Conservation (phyloP, 1,284 basidiomycete species). For the Austroboletus niveus region DNA sequence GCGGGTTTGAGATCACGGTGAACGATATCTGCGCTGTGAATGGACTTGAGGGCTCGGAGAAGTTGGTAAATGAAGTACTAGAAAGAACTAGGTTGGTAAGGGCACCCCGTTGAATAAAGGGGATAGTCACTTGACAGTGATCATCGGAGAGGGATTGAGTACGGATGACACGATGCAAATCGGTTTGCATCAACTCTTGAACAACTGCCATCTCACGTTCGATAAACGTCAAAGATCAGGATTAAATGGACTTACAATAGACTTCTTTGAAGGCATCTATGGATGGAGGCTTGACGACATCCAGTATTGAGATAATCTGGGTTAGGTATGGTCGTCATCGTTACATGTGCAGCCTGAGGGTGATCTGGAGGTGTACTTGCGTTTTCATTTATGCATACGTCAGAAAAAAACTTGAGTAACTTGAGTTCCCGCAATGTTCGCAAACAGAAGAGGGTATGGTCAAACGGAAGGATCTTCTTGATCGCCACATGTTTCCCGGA, state of each 20-base stretch:
- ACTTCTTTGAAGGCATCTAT: slow-evolving; percentile 83
- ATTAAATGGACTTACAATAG: slow-evolving; percentile 50
- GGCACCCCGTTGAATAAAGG: slow-evolving; percentile 1
- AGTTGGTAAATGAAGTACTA: slow-evolving; percentile 76
- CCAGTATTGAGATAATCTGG: slow-evolving; percentile 83
- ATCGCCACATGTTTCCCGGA: slow-evolving; percentile 70
- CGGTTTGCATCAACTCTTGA: slow-evolving; percentile 90
- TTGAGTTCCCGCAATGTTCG: slow-evolving; percentile 79
- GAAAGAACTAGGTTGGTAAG: slow-evolving; percentile 8
- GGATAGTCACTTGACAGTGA: slow-evolving; percentile 68
- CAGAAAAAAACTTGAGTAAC: slow-evolving; percentile 81
- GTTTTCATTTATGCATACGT: slow-evolving; percentile 79
- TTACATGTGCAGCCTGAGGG: neutral
- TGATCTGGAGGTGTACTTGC: slow-evolving; percentile 35
- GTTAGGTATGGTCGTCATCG: neutral
- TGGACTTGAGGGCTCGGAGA: slow-evolving; percentile 80
- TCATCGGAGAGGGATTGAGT: slow-evolving; percentile 88
- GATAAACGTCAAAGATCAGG: neutral
- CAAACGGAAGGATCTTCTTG: slow-evolving; percentile 84
- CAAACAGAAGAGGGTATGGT: slow-evolving; percentile 78
- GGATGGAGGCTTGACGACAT: slow-evolving; percentile 79
- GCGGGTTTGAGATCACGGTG: slow-evolving; percentile 84
- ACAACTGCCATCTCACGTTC: slow-evolving; percentile 51
- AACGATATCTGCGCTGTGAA: slow-evolving; percentile 78
- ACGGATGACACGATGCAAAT: slow-evolving; percentile 87